Evolutionary conservation across 1,284 basidiomycete species (phyloP).

Genomic region (Ustilago curta): DNA sequence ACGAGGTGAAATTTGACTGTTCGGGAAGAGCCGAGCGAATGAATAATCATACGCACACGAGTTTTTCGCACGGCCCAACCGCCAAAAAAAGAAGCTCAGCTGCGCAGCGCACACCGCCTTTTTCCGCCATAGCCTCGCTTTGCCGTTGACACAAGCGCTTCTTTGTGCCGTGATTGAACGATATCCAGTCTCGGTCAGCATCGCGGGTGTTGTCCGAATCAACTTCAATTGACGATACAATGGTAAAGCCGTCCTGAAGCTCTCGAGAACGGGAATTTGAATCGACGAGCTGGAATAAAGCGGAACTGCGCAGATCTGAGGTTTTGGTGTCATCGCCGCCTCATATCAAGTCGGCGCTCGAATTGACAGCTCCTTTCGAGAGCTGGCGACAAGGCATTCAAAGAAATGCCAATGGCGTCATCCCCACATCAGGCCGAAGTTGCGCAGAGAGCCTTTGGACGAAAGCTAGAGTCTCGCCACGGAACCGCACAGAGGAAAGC

Average conservation of each 20-base stretch:
- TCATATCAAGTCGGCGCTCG: no score
- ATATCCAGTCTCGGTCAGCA: neutral
- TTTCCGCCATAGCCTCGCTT: neutral
- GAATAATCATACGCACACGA: neutral
- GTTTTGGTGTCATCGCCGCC: neutral
- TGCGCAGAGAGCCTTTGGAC: no score
- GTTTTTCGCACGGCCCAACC: constrained; percentile 6
- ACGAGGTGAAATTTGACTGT: neutral
- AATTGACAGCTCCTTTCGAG: no score
- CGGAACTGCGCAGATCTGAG: neutral
- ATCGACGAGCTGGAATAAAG: neutral
- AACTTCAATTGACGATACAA: neutral
- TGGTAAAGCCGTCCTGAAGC: neutral
- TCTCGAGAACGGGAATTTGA: neutral
- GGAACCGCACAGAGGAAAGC: no score
- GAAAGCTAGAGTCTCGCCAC: no score
- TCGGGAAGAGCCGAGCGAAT: neutral
- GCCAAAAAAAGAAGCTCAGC: no score
- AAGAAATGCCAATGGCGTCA: no score
- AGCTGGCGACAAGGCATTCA: no score
- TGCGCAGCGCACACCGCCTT: no score
- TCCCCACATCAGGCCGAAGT: no score
- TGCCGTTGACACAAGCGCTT: neutral
- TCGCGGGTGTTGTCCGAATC: neutral
- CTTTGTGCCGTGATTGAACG: neutral